Percentiles rank a stretch among this genome's conserved stretches.
These are phyloP conservation scores for Herpetospermum pedunculosum DNA, from an alignment of 306 rosid species.

Conservation along the genomic window DNA sequence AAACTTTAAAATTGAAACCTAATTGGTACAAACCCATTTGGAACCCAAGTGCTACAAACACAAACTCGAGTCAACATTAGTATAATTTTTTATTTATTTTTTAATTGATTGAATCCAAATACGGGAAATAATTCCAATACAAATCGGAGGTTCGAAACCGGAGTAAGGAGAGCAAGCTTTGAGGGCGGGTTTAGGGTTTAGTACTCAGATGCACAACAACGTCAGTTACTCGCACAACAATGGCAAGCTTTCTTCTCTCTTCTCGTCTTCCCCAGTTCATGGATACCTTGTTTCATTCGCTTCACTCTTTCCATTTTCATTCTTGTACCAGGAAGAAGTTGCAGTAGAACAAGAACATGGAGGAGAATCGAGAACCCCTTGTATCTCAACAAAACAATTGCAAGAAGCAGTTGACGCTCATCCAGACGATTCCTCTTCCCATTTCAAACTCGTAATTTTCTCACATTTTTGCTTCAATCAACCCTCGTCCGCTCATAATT, in stretches of 20 bases:
- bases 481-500: not conserved
- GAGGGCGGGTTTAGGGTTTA: not conserved
- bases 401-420: conserved; percentile 24
- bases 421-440: conserved; percentile 43
- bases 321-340: conserved; percentile 9
- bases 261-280: not conserved
- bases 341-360: conserved; percentile 11
- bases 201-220: not conserved
- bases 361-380: not conserved
- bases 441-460: conserved; percentile 29
- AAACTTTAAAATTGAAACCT: too few relatives aligned
- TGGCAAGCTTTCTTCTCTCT: conserved; percentile 2
- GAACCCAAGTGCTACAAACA: too few relatives aligned
- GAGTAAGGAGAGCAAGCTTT: not conserved
- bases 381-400: conserved; percentile 12
- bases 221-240: not conserved
- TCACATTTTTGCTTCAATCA: not conserved
- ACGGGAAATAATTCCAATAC: too few relatives aligned
- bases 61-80: too few relatives aligned
- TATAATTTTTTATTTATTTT: too few relatives aligned
- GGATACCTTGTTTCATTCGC: not conserved
- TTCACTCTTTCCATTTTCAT: not conserved
- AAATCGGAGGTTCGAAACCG: too few relatives aligned
- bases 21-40: too few relatives aligned
- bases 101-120: too few relatives aligned